phyloP scores from a whole-genome alignment of 2,329 filamentous ascomycete species.

The Teratosphaeria zuluensis region DNA sequence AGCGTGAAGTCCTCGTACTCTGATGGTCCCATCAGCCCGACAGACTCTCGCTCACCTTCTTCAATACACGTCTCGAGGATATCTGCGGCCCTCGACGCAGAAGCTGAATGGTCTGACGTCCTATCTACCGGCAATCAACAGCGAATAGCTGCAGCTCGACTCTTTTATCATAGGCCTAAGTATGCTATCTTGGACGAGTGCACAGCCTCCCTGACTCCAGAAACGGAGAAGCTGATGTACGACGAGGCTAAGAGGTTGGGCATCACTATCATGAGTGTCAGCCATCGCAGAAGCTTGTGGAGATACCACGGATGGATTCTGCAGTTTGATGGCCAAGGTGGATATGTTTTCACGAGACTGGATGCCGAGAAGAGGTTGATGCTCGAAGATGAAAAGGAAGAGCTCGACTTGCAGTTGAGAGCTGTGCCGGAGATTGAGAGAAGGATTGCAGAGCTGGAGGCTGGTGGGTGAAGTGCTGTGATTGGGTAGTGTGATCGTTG shows the following conservation, averaged over 20 bases:
- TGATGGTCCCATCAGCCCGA: conserved; percentile 5
- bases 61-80: conserved; percentile 1
- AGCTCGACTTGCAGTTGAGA: conserved; percentile 74
- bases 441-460: conserved; percentile 63
- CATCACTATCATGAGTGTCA: conserved; percentile 95
- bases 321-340: conserved; percentile 91
- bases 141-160: conserved; percentile 87
- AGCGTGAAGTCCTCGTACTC: conserved; percentile 26
- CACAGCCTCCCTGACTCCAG: conserved; percentile 87
- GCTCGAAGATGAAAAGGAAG: conserved; percentile 94
- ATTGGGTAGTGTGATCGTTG: not conserved
- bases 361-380: conserved; percentile 78
- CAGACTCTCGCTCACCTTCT: conserved; percentile 6
- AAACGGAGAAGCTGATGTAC: conserved; percentile 94
- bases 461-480: conserved; percentile 12
- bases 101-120: conserved; percentile 94
- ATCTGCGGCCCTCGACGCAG: conserved; percentile 67
- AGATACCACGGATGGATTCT: conserved; percentile 91
- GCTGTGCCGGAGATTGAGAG: conserved; percentile 82
- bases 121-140: conserved; percentile 89
- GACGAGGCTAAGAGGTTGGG: conserved; percentile 85
- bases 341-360: conserved; percentile 79
- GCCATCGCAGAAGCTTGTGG: conserved; percentile 84
- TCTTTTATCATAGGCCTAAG: conserved; percentile 86
- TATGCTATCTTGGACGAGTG: conserved; percentile 98